Conservation (phyloP, 768 basidiomycete genomes). For the Sistotremastrum suecicum region DNA sequence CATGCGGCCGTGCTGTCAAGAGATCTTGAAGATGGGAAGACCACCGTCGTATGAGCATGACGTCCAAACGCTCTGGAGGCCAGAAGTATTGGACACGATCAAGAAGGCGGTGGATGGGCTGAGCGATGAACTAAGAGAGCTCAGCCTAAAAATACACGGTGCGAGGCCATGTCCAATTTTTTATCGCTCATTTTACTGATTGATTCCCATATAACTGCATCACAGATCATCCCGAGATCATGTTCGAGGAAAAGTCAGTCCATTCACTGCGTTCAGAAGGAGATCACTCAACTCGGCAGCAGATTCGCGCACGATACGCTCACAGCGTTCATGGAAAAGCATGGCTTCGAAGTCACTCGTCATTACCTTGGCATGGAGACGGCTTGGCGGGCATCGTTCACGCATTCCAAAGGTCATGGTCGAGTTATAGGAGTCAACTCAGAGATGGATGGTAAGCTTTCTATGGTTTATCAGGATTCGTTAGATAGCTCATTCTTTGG, state of each 20-base stretch:
- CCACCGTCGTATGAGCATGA: no score
- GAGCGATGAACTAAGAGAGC: conserved; percentile 36
- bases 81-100: conserved; percentile 48
- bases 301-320: conserved; percentile 63
- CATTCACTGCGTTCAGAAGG: conserved; percentile 2
- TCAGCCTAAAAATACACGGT: conserved; percentile 70
- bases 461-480: no score
- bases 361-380: conserved; percentile 49
- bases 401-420: conserved; percentile 44
- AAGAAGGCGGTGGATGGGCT: conserved; percentile 42
- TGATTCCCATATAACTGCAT: not conserved
- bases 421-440: conserved; percentile 68
- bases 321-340: conserved; percentile 49
- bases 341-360: conserved; percentile 49
- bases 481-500: no score
- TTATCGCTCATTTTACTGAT: not conserved
- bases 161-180: conserved; percentile 7
- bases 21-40: no score
- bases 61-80: conserved; percentile 25
- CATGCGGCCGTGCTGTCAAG: no score
- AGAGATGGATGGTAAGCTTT: conserved; percentile 43
- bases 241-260: conserved; percentile 50
- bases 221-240: conserved; percentile 56
- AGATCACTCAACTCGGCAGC: not conserved
- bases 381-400: conserved; percentile 61